Evolutionary conservation across 495 filamentous ascomycete genomes (phyloP), one percentile per base, ranked within the genome.

Genomic region (Neurospora pannonica): DNA sequence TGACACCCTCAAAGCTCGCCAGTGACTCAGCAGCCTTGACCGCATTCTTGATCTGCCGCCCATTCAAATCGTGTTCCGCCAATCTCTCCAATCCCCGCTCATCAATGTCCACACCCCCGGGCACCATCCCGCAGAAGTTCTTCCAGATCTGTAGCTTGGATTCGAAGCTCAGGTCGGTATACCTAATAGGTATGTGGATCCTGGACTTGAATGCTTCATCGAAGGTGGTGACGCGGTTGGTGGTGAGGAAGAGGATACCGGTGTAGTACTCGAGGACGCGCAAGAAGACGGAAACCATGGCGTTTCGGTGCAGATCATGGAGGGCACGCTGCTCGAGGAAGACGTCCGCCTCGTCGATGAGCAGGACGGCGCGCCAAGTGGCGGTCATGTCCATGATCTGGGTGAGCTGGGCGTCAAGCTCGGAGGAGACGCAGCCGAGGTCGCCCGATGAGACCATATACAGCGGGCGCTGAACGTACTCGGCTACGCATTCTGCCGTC

Each of bases 1-100:
- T 75, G 5, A 74, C 76, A 7, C 73, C 71, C 31, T 82, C 78
- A 73, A 79, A 83, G 6, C 77, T 76, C 7, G 82, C 82, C 69
- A 84, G 75, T 42, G 77, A 78, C 73, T 82, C 78, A 5, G 87
- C 88, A 4, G 85, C 87, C 82, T 89, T 89, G 72, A 92, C 77
- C 17, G 87, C 81, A 77, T 91, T 92, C 83, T 89, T 89, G 77
- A 92, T 91, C 81, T 91, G 86, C 24, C 88, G 78, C 0, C 90
- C 89, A 78, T 91, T 90, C 79, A 91, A 75, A 15, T 85, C 80
- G 72, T 84, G 77, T n/a, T 76, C 75, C 2, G 85, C 83, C 38
- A 91, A 81, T 7, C 72, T 71, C 9, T 81, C 73, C 3, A 89
- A 74, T 6, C 87, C 81, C 7, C 74, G 62, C 28, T 87, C 84